Evolutionary conservation across 2,329 filamentous ascomycete genomes (phyloP).

Genomic region (Paecilomyces sp.): DNA sequence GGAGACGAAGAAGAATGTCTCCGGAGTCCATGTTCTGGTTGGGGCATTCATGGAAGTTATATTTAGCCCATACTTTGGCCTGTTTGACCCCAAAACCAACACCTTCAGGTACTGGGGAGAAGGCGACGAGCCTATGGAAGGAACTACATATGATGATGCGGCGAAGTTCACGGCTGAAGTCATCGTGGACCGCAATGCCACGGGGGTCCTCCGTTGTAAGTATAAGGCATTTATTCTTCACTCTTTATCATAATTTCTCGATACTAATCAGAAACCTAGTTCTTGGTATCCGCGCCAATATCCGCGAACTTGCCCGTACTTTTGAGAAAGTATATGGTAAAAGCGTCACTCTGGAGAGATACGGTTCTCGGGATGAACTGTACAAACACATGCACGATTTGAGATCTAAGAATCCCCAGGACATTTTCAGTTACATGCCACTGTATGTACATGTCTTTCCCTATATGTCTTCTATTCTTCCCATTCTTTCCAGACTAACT

Average conservation of each 20-base stretch:
- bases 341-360: conserved; percentile 12
- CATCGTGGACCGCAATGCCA: conserved; percentile 14
- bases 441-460: conserved; percentile 1
- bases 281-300: conserved; percentile 24
- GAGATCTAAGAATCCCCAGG: conserved; percentile 6
- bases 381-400: conserved; percentile 17
- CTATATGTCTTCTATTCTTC: not conserved
- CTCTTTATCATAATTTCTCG: not conserved
- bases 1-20: conserved; percentile 25
- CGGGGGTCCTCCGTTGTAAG: conserved; percentile 15
- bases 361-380: conserved; percentile 21
- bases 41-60: conserved; percentile 31
- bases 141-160: conserved; percentile 30
- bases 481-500: not conserved
- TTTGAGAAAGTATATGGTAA: conserved; percentile 19
- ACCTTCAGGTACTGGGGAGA: conserved; percentile 28
- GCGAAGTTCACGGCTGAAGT: conserved; percentile 30
- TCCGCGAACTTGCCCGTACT: conserved; percentile 15
- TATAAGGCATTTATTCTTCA: not conserved
- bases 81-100: conserved; percentile 14
- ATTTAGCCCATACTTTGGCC: conserved; percentile 17
- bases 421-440: conserved; percentile 11
- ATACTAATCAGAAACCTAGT: conserved; percentile 15
- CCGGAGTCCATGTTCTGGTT: conserved; percentile 36
- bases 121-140: conserved; percentile 31